Evolutionary conservation across 1,139 yeast species (phyloP).

Genomic region (Saccharomyces pastorianus): DNA sequence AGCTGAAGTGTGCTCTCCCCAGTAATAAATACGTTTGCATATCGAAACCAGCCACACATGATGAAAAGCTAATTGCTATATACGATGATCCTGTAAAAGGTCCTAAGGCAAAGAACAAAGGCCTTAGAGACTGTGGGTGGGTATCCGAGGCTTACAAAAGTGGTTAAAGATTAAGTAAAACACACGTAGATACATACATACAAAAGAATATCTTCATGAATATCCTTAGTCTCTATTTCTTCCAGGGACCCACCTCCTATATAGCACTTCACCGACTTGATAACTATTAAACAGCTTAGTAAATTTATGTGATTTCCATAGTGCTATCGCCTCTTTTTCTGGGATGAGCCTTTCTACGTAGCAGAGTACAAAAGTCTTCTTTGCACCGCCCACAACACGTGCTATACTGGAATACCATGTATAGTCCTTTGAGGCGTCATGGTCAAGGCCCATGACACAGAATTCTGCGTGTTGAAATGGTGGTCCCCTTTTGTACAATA

Average conservation of each 20-base stretch:
- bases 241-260: constrained; percentile 78
- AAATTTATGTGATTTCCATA: constrained; percentile 23
- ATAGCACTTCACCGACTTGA: constrained; percentile 56
- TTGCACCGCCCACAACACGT: constrained; percentile 81
- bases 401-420: constrained; percentile 46
- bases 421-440: constrained; percentile 26
- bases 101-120: constrained; percentile 45
- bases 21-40: constrained; percentile 63
- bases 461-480: constrained; percentile 93
- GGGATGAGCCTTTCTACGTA: constrained; percentile 52
- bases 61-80: constrained; percentile 29
- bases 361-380: constrained; percentile 63
- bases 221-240: constrained; percentile 59
- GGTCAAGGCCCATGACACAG: constrained; percentile 52
- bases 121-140: constrained; percentile 73
- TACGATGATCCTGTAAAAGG: constrained; percentile 47
- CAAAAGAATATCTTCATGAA: neutral
- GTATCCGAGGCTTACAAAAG: constrained; percentile 40
- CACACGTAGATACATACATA: constrained; percentile 1
- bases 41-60: constrained; percentile 58
- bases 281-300: constrained; percentile 33
- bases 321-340: constrained; percentile 28
- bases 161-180: neutral
- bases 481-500: constrained; percentile 84
- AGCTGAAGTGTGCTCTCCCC: constrained; percentile 71